Percentiles rank a stretch among this genome's conserved stretches.
phyloP scores from a whole-genome alignment of 306 rosid species.

The Acacia melanoxylon region DNA sequence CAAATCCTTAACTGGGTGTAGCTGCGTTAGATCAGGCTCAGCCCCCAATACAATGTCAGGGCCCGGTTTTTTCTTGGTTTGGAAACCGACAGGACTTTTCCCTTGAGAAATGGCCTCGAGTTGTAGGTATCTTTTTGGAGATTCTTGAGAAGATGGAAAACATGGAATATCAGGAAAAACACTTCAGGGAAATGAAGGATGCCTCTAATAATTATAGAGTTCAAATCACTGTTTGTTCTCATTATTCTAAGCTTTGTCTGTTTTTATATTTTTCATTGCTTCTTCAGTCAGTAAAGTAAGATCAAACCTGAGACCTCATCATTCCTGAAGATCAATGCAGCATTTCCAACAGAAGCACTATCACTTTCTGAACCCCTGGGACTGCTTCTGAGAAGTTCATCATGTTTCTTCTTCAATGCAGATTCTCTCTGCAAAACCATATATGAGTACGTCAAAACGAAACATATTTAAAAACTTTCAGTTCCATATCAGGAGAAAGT shows the following conservation, averaged over 20 bases:
- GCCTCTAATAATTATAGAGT: conserved; percentile 29
- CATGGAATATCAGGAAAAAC: conserved; percentile 60
- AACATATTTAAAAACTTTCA: background rate
- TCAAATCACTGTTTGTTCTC: background rate
- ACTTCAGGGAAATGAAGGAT: conserved; percentile 44
- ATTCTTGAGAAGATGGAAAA: conserved; percentile 71
- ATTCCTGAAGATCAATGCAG: conserved; percentile 35
- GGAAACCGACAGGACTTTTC: conserved; percentile 25
- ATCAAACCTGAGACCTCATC: conserved; percentile 82
- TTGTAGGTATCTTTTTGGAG: conserved; percentile 42
- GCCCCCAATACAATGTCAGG: conserved; percentile 24
- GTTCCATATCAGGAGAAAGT: background rate
- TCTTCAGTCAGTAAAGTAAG: conserved; percentile 40
- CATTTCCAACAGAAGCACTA: conserved; percentile 24
- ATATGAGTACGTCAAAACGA: background rate
- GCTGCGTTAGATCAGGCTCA: conserved; percentile 33
- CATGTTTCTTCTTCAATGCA: conserved; percentile 63
- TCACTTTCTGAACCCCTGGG: conserved; percentile 31
- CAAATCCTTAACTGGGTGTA: conserved; percentile 48
- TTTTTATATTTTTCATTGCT: conserved; percentile 22
- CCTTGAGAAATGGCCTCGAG: conserved; percentile 40
- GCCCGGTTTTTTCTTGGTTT: conserved; percentile 28
- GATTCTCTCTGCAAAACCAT: conserved; percentile 44
- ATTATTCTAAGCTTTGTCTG: conserved; percentile 20
- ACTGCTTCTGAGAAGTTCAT: conserved; percentile 46